Percentiles rank a stretch among this genome's conserved stretches.
phyloP scores from a whole-genome alignment of 176 grass and related monocot genomes.

The Neostapfia colusana region DNA sequence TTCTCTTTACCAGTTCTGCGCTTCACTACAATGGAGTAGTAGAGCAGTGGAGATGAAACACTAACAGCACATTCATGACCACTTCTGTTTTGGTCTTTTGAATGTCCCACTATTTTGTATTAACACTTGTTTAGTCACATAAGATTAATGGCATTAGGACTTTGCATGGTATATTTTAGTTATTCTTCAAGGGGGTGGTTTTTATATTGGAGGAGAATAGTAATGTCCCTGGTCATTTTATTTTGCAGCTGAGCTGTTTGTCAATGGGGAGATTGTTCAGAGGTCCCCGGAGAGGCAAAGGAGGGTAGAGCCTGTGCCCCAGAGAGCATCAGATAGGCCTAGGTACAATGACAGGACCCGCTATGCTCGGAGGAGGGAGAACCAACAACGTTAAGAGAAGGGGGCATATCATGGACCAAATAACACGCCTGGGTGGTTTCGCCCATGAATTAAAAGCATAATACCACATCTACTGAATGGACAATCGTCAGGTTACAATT shows the following conservation, averaged over 20 bases:
- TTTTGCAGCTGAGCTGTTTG: constrained; percentile 89
- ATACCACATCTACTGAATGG: constrained; percentile 10
- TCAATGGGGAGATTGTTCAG: constrained; percentile 86
- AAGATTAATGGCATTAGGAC: background rate
- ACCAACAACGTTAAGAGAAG: constrained; percentile 52
- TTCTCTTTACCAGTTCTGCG: constrained; percentile 22
- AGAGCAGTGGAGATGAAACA: constrained; percentile 21
- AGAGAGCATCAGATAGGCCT: constrained; percentile 74
- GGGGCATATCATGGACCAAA: background rate
- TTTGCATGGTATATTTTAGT: background rate
- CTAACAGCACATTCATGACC: background rate
- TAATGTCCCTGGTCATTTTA: background rate
- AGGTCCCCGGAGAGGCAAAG: constrained; percentile 86
- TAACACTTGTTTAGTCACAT: background rate
- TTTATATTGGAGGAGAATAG: background rate
- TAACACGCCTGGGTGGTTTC: constrained; percentile 2
- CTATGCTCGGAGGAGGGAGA: constrained; percentile 70
- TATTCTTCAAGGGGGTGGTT: background rate
- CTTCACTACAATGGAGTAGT: background rate
- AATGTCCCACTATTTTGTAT: background rate
- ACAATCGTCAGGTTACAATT: constrained; percentile 10
- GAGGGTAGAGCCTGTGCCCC: constrained; percentile 79
- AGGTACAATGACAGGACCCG: constrained; percentile 86
- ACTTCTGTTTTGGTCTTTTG: background rate
- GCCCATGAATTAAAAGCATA: background rate